Evolutionary conservation across 2,329 filamentous ascomycete genomes (phyloP), one percentile per base, ranked within the genome.

Genomic region (Alternaria triticina): DNA sequence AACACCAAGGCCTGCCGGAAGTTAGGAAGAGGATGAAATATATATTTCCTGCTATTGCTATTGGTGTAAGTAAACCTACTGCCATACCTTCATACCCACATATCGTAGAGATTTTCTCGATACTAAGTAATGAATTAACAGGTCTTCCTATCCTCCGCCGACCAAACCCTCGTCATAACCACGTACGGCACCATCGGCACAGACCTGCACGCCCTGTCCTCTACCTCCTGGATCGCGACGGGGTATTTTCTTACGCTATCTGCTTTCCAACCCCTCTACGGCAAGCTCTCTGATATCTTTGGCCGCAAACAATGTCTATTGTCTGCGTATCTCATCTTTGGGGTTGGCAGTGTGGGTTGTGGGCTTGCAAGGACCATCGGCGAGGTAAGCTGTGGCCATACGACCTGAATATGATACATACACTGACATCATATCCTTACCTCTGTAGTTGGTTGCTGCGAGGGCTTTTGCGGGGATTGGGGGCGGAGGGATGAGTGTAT

Each of bases 121-220:
- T 20, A 15, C 46, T 61, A 27, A 57, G 45, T 13, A 58, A 5
- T 40, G 23, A 17, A 40, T 8, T 47, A 4, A n/a, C 73, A 91
- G 89, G 82, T 94, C 44, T 92, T 92, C 74, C 83, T 95, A 8
- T 86, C 89, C 20, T 90, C 91, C 15, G 77, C 77, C n/a, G 92
- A 95, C 74, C 91, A 94, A 77, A 92, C 92, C 0, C 88, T 94
- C 57, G 89, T 92, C 28, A 88, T 94, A 52, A 88, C 89, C n/a
- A 89, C 86, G n/a, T 94, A 94, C 77, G 90, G 90, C 54, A 88
- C 86, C 66, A 94, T 95, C 70, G 91, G 91, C 11, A 92, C 86
- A 60, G 92, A 94, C 66, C 82, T 95, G 27, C 84, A 91, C 55
- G 90, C 91, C 2, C 83, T 95, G 56, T 92, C 91, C 74, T 87